Percentiles rank a stretch among this genome's conserved stretches.
Conservation (phyloP, 129 eudicot genomes). For the sunflower (Helianthus annuus) region HanXRQr2.0-SUNRISE NC_035447.2:7749733-7750232, state of each 20-base stretch:
- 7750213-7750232: no score
- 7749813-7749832: conserved; percentile 23
- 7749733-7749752: conserved; percentile 1
- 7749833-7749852: conserved; percentile 29
- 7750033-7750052: no score
- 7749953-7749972: not conserved
- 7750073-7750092: no score
- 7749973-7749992: conserved; percentile 19
- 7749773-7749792: not conserved
- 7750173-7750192: no score
- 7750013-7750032: conserved; percentile 37
- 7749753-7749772: not conserved
- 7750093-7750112: no score
- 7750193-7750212: no score
- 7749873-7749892: conserved; percentile 16
- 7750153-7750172: no score
- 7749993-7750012: conserved; percentile 29
- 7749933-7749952: no score
- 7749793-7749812: not conserved
- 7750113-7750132: no score
- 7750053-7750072: no score
- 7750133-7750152: no score
- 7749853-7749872: conserved; percentile 35
- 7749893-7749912: conserved; percentile 1
- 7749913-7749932: not conserved